Base-by-base conservation (phyloP, 2,329 filamentous ascomycete genomes). In the Aquanectria penicillioides region DNA sequence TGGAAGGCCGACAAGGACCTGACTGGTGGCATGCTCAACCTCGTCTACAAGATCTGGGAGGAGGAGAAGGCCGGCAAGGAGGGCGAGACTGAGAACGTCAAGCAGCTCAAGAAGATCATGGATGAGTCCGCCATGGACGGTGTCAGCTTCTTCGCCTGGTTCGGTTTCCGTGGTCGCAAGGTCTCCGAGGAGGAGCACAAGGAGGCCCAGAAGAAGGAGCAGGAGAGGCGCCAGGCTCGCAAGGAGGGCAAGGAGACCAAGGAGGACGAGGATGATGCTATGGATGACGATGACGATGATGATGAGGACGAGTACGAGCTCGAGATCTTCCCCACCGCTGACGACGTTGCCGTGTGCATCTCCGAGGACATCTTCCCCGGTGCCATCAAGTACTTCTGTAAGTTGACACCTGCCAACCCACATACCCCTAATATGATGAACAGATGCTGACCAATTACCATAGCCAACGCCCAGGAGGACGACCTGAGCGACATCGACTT, bases 301-400 rank as follows among this genome's bases (percentile, higher is more conserved):
- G 82, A 85, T 1, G 79, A 86, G 25, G 86, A 89, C 63, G 85
- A 89, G 66, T 84, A 89, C 61, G 87, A 89, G 51, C 83, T 89
- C 43, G 94, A 97, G 77, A 89, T 97, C 68, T 97, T 95, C 82
- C 90, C 91, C n/a, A 87, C 88, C 37, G 94, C 92, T 18, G 93
- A 96, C 67, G 90, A 94, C 61, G 77, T 98, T 43, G 94, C 93
- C 33, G 84, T 93, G 62, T 83, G 88, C 59, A 82, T 98, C 67
- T 87, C 90, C 8, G 94, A 98, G 73, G 94, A 98, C 68, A 80
- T 98, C 49, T 97, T 90, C 89, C 91, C 92, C 43, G 87, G 88
- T 63, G 94, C 94, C 57, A 89, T 97, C 75, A 92, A 91, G 76
- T 96, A 95, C 80, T 98, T 95, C 80, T 91, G 92, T 95, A 81